Evolutionary conservation across 2,329 filamentous ascomycete species (phyloP).

Genomic region (Rhynchosporium secalis): DNA sequence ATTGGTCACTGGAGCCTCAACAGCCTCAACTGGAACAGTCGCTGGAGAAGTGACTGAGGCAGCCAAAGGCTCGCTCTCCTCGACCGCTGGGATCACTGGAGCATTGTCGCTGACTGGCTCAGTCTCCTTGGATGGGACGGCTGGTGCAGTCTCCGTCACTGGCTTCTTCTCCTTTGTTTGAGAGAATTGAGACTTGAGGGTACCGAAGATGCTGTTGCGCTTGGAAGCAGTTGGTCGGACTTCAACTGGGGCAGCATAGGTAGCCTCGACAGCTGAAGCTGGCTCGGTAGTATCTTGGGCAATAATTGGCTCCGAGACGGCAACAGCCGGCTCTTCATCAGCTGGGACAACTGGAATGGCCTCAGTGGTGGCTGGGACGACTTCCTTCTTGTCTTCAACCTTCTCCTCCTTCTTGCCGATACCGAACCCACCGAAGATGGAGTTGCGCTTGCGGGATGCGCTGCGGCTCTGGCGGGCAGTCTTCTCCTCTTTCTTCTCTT

Average conservation of each 20-base stretch:
- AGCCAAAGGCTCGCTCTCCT: constrained; percentile 37
- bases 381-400: constrained; percentile 38
- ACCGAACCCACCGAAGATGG: constrained; percentile 59
- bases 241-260: constrained; percentile 37
- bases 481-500: constrained; percentile 51
- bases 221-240: constrained; percentile 39
- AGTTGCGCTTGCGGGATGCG: constrained; percentile 64
- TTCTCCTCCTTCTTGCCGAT: constrained; percentile 43
- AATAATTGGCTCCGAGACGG: constrained; percentile 21
- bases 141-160: constrained; percentile 30
- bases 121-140: constrained; percentile 39
- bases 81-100: constrained; percentile 40
- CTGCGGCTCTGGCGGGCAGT: constrained; percentile 63
- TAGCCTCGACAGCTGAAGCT: constrained; percentile 42
- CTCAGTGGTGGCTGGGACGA: constrained; percentile 32
- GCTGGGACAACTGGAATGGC: constrained; percentile 45
- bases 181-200: constrained; percentile 36
- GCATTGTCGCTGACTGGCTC: constrained; percentile 39
- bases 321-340: constrained; percentile 33
- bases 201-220: constrained; percentile 40
- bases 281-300: constrained; percentile 44
- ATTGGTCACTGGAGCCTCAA: constrained; percentile 41
- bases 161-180: constrained; percentile 38
- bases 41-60: constrained; percentile 34
- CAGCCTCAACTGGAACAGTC: constrained; percentile 39